These are phyloP conservation scores for Hyaloscypha hepaticicola DNA, from an alignment of 495 filamentous ascomycete genomes.

Conservation along the genomic window DNA sequence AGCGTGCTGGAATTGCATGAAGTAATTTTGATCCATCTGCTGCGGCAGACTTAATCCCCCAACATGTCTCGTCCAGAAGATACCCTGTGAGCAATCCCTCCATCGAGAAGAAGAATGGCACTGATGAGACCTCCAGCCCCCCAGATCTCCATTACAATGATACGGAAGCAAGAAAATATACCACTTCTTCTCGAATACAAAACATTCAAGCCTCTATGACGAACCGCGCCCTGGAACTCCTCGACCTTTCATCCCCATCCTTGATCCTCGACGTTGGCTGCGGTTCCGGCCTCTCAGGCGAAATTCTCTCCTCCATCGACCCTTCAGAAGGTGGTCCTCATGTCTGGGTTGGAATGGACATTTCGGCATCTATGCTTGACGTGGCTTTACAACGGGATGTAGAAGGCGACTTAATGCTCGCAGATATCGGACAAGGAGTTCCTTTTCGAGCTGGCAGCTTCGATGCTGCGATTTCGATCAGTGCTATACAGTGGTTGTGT, in stretches of 20 bases:
- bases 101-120: conserved; percentile 15
- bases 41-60: conserved; percentile 28
- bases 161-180: conserved; percentile 91
- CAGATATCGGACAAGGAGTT: conserved; percentile 92
- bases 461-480: conserved; percentile 92
- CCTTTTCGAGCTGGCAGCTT: conserved; percentile 92
- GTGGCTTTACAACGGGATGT: conserved; percentile 88
- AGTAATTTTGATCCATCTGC: conserved; percentile 22
- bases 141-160: conserved; percentile 98
- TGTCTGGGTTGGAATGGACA: conserved; percentile 93
- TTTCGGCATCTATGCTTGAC: conserved; percentile 89
- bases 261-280: conserved; percentile 94
- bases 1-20: conserved; percentile 14
- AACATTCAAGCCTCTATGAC: conserved; percentile 96
- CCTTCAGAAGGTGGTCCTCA: conserved; percentile 78
- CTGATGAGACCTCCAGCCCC: conserved; percentile 51
- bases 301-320: conserved; percentile 73
- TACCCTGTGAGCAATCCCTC: conserved; percentile 60
- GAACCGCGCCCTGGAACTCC: conserved; percentile 83
- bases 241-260: conserved; percentile 75
- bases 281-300: conserved; percentile 90
- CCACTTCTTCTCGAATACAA: conserved; percentile 92
- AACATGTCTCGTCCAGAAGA: conserved; percentile 97
- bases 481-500: conserved; percentile 95
- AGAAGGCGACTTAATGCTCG: conserved; percentile 86